Conservation (phyloP, 2,329 filamentous ascomycete species). For the Ophiostoma populinum region DNA sequence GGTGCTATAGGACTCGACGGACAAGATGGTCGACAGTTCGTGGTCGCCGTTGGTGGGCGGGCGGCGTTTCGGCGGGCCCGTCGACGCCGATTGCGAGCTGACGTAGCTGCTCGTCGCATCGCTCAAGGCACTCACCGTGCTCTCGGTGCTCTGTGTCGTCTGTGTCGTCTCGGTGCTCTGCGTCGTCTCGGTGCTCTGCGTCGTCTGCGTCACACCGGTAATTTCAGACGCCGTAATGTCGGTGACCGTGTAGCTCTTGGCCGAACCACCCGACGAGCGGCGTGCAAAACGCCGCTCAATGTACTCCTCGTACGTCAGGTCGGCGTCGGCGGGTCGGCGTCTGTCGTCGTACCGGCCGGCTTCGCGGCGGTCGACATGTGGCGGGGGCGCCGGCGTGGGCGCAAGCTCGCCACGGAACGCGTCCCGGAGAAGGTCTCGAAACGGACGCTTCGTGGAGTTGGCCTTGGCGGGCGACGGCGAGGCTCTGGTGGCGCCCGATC, state of each 20-base stretch:
- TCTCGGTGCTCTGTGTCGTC: constrained; percentile 12
- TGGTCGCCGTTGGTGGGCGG: constrained; percentile 38
- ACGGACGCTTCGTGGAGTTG: constrained; percentile 25
- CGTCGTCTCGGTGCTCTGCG: constrained; percentile 11
- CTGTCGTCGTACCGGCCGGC: no score
- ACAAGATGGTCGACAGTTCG: constrained; percentile 40
- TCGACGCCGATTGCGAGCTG: constrained; percentile 10
- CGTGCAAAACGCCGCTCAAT: no score
- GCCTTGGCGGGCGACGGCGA: constrained; percentile 31
- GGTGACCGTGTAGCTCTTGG: constrained; percentile 12
- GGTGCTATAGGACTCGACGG: constrained; percentile 29
- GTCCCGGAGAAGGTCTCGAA: constrained; percentile 41
- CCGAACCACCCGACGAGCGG: constrained; percentile 17
- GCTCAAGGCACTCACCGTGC: no score
- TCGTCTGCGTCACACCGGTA: constrained; percentile 14
- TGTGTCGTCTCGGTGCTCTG: constrained; percentile 11
- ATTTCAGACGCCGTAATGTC: constrained; percentile 15
- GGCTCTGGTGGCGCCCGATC: constrained; percentile 37
- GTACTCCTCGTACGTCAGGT: no score
- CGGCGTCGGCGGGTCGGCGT: no score
- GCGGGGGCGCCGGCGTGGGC: constrained; percentile 23
- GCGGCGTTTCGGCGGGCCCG: constrained; percentile 16
- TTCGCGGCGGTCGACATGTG: constrained; percentile 29
- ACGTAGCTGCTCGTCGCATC: constrained; percentile 9
- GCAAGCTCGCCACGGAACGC: constrained; percentile 46